phyloP scores from a whole-genome alignment of 2,329 filamentous ascomycete genomes.

The Fusarium paranaense region DNA sequence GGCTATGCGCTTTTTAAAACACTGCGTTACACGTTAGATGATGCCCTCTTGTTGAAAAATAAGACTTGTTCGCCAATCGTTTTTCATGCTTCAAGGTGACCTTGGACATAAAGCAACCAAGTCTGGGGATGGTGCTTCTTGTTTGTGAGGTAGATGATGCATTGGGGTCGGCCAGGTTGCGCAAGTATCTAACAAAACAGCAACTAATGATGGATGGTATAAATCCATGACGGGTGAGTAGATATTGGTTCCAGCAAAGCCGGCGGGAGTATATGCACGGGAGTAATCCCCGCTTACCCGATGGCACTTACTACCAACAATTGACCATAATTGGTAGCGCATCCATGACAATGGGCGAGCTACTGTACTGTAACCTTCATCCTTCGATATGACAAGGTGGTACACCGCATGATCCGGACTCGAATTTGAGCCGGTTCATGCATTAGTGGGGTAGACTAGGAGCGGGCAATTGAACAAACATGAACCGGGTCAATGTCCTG shows the following conservation, averaged over 20 bases:
- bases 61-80: not conserved
- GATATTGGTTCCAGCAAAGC: not conserved
- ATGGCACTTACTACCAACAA: conserved; percentile 4
- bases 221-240: not conserved
- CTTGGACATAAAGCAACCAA: not conserved
- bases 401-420: conserved; percentile 9
- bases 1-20: not conserved
- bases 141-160: not conserved
- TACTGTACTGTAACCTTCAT: not conserved
- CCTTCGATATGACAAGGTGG: conserved; percentile 4
- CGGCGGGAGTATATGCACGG: not conserved
- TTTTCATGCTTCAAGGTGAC: not conserved
- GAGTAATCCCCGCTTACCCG: conserved; percentile 2
- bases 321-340: conserved; percentile 11
- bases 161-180: not conserved
- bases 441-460: conserved; percentile 8
- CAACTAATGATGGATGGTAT: not conserved
- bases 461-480: not conserved
- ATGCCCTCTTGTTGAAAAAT: not conserved
- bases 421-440: conserved; percentile 9
- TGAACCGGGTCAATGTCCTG: conserved; percentile 1
- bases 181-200: not conserved
- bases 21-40: not conserved
- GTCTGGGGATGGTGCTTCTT: not conserved
- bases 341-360: conserved; percentile 2